These are phyloP conservation scores for Ilyonectria mors-panacis DNA, from an alignment of 2,329 filamentous ascomycete genomes.

Conservation along the genomic window DNA sequence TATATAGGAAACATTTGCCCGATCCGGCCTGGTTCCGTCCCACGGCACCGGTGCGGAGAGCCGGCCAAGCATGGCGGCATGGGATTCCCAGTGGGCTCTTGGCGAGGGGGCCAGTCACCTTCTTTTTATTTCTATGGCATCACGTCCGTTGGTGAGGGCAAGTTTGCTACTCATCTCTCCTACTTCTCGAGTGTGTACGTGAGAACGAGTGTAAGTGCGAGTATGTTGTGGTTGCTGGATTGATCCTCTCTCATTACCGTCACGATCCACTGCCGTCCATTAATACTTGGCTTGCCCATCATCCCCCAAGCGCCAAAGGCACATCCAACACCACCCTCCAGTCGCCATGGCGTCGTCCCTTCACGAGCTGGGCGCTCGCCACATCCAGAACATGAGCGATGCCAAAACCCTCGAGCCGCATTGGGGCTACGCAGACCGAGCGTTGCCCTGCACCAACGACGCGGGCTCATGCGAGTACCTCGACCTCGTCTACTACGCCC, in stretches of 20 bases:
- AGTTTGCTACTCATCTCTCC: constrained; percentile 15
- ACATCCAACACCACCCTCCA: not conserved
- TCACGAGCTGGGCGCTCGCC: constrained; percentile 47
- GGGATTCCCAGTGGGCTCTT: constrained; percentile 24
- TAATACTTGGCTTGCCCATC: not conserved
- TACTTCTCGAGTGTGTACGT: constrained; percentile 1
- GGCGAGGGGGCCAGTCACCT: constrained; percentile 21
- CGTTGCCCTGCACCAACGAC: constrained; percentile 62
- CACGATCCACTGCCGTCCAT: not conserved
- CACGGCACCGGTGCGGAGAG: constrained; percentile 19
- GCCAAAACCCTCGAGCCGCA: constrained; percentile 56
- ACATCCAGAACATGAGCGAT: constrained; percentile 60
- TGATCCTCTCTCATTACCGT: constrained; percentile 9
- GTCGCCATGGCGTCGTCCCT: constrained; percentile 37
- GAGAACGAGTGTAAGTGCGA: constrained; percentile 3
- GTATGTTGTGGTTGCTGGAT: constrained; percentile 3
- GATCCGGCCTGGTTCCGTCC: constrained; percentile 42
- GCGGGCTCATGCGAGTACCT: constrained; percentile 65
- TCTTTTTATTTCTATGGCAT: constrained; percentile 46
- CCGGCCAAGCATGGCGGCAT: not conserved
- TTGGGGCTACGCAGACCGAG: constrained; percentile 64
- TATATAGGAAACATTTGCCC: constrained; percentile 40
- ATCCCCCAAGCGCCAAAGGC: not conserved
- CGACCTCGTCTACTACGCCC: constrained; percentile 64
- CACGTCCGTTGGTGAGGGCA: constrained; percentile 28